phyloP scores from a whole-genome alignment of 1,139 yeast species.

The Protomyces inouyei region DNA sequence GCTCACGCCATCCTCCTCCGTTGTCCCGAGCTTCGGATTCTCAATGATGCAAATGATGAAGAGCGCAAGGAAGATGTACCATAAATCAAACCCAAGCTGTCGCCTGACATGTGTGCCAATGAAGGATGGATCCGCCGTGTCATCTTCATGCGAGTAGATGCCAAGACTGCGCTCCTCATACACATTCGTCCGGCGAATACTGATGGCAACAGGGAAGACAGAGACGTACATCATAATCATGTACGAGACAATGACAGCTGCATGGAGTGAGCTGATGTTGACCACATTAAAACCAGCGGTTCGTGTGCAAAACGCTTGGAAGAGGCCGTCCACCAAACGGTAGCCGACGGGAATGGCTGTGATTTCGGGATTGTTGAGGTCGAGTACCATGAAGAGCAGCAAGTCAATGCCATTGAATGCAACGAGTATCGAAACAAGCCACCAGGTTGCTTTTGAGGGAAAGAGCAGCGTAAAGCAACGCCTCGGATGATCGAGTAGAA shows the following conservation, averaged over 20 bases:
- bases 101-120: conserved; percentile 84
- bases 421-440: conserved; percentile 73
- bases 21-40: conserved; percentile 4
- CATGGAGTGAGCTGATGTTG: conserved; percentile 64
- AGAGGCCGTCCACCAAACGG: conserved; percentile 72
- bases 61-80: conserved; percentile 85
- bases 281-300: conserved; percentile 86
- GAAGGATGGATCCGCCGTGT: conserved; percentile 44
- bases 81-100: conserved; percentile 87
- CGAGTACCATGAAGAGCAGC: conserved; percentile 71
- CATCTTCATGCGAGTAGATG: conserved; percentile 52
- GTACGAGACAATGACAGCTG: conserved; percentile 90
- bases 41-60: conserved; percentile 51
- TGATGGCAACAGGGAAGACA: conserved; percentile 89
- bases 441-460: conserved; percentile 93
- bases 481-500: conserved; percentile 89
- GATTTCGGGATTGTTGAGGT: conserved; percentile 48
- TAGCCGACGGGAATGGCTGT: conserved; percentile 58
- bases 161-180: conserved; percentile 96
- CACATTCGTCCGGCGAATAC: conserved; percentile 92
- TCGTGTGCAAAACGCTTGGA: conserved; percentile 87
- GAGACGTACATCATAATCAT: conserved; percentile 93
- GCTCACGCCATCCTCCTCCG: conserved; percentile 47
- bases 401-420: conserved; percentile 71
- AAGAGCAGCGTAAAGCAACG: conserved; percentile 90